Evolutionary conservation across 805 yeast genomes (phyloP).

Genomic region (Cyberlindnera meyerae): DNA sequence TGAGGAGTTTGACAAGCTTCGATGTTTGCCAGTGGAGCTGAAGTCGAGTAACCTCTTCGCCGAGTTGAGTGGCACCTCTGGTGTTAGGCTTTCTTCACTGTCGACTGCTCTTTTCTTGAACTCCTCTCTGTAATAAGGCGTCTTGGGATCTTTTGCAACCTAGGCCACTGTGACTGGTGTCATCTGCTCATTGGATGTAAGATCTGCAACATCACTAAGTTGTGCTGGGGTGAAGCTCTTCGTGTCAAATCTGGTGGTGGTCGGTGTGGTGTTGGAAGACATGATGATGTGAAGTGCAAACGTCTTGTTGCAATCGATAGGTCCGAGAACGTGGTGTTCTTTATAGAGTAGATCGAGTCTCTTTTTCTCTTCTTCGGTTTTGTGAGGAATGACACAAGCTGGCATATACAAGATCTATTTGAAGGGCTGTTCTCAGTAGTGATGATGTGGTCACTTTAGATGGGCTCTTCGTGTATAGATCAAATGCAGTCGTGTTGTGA

Average conservation of each 20-base stretch:
- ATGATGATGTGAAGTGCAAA: constrained; percentile 2
- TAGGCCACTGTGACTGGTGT: constrained; percentile 17
- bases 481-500: too few species aligned
- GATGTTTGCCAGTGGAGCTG: constrained; percentile 1
- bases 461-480: too few species aligned
- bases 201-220: constrained; percentile 4
- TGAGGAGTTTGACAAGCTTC: constrained; percentile 1
- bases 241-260: too few species aligned
- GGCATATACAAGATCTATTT: too few species aligned
- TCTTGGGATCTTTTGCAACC: constrained; percentile 24
- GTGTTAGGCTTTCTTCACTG: constrained; percentile 1
- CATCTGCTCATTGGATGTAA: constrained; percentile 7
- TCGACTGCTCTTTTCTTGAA: too few species aligned
- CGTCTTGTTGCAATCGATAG: constrained; percentile 8
- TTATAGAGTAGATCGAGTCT: constrained; percentile 18
- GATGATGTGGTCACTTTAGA: too few species aligned
- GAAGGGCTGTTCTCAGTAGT: too few species aligned
- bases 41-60: constrained; percentile 12
- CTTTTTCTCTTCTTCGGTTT: constrained; percentile 14
- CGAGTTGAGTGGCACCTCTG: constrained; percentile 4
- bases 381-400: constrained; percentile 1
- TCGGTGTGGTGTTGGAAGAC: not conserved
- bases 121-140: constrained; percentile 20
- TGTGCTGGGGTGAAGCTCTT: too few species aligned
- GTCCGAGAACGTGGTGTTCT: constrained; percentile 18